phyloP scores from a whole-genome alignment of 2,329 filamentous ascomycete species.

The Talaromyces sp. region DNA sequence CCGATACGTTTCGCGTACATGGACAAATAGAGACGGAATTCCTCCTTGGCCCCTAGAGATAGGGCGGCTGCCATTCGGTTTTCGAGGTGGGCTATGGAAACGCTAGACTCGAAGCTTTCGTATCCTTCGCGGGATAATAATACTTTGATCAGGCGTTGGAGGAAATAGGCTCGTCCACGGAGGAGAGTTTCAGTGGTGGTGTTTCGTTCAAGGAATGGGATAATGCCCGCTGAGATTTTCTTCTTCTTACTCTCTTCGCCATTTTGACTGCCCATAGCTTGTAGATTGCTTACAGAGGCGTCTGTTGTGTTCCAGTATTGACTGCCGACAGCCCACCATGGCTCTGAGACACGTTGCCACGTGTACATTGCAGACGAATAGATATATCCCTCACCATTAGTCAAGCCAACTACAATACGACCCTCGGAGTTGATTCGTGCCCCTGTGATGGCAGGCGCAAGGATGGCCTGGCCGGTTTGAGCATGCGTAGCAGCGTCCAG shows the following conservation, averaged over 20 bases:
- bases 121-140: conserved; percentile 85
- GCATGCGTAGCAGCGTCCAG: conserved; percentile 81
- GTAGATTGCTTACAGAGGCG: conserved; percentile 76
- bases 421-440: conserved; percentile 87
- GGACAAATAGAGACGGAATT: conserved; percentile 90
- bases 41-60: conserved; percentile 79
- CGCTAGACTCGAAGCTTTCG: conserved; percentile 83
- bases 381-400: conserved; percentile 89
- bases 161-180: conserved; percentile 84
- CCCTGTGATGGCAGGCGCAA: conserved; percentile 80
- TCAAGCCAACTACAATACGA: conserved; percentile 81
- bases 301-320: conserved; percentile 99
- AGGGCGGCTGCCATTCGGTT: conserved; percentile 88
- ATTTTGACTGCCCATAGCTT: conserved; percentile 65
- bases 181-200: conserved; percentile 91
- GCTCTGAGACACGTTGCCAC: conserved; percentile 94
- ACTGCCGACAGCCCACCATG: conserved; percentile 96
- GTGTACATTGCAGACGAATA: conserved; percentile 82
- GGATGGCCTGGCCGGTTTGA: conserved; percentile 73
- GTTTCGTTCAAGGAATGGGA: conserved; percentile 88
- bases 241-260: conserved; percentile 51
- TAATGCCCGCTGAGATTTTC: conserved; percentile 77
- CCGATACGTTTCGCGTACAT: conserved; percentile 98
- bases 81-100: conserved; percentile 92
- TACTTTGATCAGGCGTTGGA: conserved; percentile 87